A percentile compares a stretch with the other conserved stretches of the same genome.
Conservation (phyloP, 2,329 filamentous ascomycete species). For the Cladosporium sp. region DNA sequence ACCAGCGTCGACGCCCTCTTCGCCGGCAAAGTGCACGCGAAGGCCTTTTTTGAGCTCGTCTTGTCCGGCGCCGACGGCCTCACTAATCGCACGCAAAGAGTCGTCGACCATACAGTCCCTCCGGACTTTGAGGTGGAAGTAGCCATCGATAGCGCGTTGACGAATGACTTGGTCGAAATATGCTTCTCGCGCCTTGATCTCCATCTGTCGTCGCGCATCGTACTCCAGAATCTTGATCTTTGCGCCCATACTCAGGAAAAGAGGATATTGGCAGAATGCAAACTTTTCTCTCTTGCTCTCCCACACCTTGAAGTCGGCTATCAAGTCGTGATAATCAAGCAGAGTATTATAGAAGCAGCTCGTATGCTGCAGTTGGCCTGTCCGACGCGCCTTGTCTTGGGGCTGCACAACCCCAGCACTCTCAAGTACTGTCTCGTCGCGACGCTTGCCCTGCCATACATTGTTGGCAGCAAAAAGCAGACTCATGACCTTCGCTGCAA, state of each 20-base stretch:
- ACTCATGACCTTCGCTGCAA: slow-evolving; percentile 73
- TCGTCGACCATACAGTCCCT: slow-evolving; percentile 86
- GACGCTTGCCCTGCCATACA: slow-evolving; percentile 32
- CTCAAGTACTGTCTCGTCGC: slow-evolving; percentile 23
- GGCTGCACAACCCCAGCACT: slow-evolving; percentile 44
- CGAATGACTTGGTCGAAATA: slow-evolving; percentile 87
- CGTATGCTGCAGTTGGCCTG: slow-evolving; percentile 67
- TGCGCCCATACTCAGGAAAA: slow-evolving; percentile 84
- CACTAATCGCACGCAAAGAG: slow-evolving; percentile 77
- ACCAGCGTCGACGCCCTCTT: slow-evolving; percentile 88
- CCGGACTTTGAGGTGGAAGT: slow-evolving; percentile 71
- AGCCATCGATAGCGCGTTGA: slow-evolving; percentile 62
- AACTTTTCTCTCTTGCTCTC: slow-evolving; percentile 71
- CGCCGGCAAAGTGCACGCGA: slow-evolving; percentile 77
- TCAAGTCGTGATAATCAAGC: slow-evolving; percentile 79
- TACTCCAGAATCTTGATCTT: slow-evolving; percentile 89
- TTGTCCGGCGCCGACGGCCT: slow-evolving; percentile 72
- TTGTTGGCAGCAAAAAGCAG: slow-evolving; percentile 81
- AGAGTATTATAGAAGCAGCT: slow-evolving; percentile 85
- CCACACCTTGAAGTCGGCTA: slow-evolving; percentile 85
- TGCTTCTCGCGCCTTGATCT: slow-evolving; percentile 78
- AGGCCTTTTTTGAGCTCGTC: slow-evolving; percentile 90
- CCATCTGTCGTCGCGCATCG: slow-evolving; percentile 85
- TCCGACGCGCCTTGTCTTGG: slow-evolving; percentile 22
- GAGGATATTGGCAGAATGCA: slow-evolving; percentile 87